Evolutionary conservation across 495 filamentous ascomycete species (phyloP).

Genomic region (Talaromyces wortmannii): DNA sequence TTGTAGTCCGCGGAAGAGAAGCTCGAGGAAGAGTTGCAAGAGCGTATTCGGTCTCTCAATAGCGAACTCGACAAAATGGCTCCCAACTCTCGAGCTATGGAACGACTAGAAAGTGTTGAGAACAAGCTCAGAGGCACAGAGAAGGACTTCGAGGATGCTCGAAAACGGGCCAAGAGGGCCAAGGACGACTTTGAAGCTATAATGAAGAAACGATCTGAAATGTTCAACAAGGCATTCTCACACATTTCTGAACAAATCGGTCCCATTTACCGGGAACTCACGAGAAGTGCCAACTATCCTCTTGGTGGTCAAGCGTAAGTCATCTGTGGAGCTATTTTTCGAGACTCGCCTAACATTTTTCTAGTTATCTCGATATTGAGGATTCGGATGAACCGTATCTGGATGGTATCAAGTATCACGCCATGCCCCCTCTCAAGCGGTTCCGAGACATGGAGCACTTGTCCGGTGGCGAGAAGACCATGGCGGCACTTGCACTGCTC

Average conservation of each 20-base stretch:
- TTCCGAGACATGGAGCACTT: slow-evolving; percentile 99
- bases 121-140: slow-evolving; percentile 78
- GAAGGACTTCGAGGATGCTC: slow-evolving; percentile 80
- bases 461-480: slow-evolving; percentile 96
- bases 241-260: slow-evolving; percentile 95
- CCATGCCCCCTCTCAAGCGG: slow-evolving; percentile 96
- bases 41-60: slow-evolving; percentile 66
- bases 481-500: slow-evolving; percentile 90
- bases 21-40: slow-evolving; percentile 70
- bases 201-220: slow-evolving; percentile 74
- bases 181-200: slow-evolving; percentile 76
- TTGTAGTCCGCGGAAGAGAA: slow-evolving; percentile 59
- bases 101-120: slow-evolving; percentile 82
- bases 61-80: slow-evolving; percentile 84
- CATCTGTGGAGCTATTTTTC: neutral
- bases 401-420: slow-evolving; percentile 93
- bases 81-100: slow-evolving; percentile 91
- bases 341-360: neutral
- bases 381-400: slow-evolving; percentile 89
- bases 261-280: slow-evolving; percentile 91
- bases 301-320: slow-evolving; percentile 79
- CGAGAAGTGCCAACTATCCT: slow-evolving; percentile 73
- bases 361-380: slow-evolving; percentile 80
- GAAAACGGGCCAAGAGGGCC: slow-evolving; percentile 61
- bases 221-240: slow-evolving; percentile 90